Base-by-base conservation (phyloP, 2,329 filamentous ascomycete genomes). In the Trichoderma afroharzianum region DNA sequence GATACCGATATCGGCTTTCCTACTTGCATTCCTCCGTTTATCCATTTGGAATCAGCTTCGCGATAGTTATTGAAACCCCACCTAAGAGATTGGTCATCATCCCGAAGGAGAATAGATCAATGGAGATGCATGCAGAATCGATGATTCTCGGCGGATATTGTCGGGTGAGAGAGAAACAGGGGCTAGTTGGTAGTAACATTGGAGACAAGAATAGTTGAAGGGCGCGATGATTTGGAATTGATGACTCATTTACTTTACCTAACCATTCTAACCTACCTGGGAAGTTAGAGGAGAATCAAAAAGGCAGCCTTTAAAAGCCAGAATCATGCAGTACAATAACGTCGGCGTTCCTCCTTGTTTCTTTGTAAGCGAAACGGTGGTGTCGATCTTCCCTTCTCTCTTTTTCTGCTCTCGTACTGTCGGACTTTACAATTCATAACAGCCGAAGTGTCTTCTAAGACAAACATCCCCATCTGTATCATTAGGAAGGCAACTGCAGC, bases 1-100 rank as follows among this genome's bases (percentile, higher is more conserved):
- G 15, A 11, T 28, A 53, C 67, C 67, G 67, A 69, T 53, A 69
- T 69, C 67, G 67, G 67, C 67, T 69, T 6, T n/a, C 32, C 43
- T 9, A 36, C 28, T 1, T 14, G 30, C 30, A 28, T 36, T 53
- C n/a, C 43, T 18, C 15, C 26, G n/a, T 30, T 18, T 14, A 7
- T 26, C 21, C 28, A 21, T 57, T 36, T 36, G 66, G 36, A 61
- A 68, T 62, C 28, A 50, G 6, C 14, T 61, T 69, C 14, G 39
- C 28, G 67, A 69, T 69, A 62, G 24, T 62, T n/a, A n/a, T 7
- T 3, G 30, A 33, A 11, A 30, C 30, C 18, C 57, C 28, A 28
- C 57, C 24, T 21, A 4, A 26, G 14, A 5, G 57, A 69, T 69
- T 69, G 57, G 67, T 69, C 57, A 69, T 62, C 67, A 21, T 7